These are phyloP conservation scores for Emmonsiellopsis sp. DNA, from an alignment of 2,329 filamentous ascomycete genomes.

Conservation along the genomic window DNA sequence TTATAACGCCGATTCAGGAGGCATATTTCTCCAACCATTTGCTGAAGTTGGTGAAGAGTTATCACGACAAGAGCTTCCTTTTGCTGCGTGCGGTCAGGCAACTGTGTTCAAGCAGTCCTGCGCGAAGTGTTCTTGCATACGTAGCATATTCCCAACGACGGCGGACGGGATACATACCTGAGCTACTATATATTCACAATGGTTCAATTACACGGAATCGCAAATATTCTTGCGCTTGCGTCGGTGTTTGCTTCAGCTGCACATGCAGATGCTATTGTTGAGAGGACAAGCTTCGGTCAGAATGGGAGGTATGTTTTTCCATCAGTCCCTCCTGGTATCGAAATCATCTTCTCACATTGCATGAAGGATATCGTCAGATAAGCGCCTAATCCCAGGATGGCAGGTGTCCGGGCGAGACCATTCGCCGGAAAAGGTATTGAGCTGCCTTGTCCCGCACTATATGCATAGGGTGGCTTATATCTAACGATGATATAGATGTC, in stretches of 20 bases:
- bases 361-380: slow-evolving; percentile 51
- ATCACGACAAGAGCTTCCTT: too few relatives aligned
- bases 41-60: too few relatives aligned
- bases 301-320: slow-evolving; percentile 45
- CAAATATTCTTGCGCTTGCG: slow-evolving; percentile 34
- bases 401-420: slow-evolving; percentile 46
- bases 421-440: slow-evolving; percentile 41
- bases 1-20: too few relatives aligned
- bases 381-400: slow-evolving; percentile 48
- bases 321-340: background rate
- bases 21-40: too few relatives aligned
- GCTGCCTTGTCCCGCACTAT: too few relatives aligned
- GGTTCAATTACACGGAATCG: slow-evolving; percentile 19
- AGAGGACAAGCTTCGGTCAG: slow-evolving; percentile 70
- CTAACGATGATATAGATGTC: slow-evolving; percentile 47
- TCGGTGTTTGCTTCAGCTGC: slow-evolving; percentile 41
- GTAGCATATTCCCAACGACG: background rate
- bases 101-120: too few relatives aligned
- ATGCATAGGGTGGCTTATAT: background rate
- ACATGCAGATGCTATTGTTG: slow-evolving; percentile 59
- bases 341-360: background rate
- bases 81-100: too few relatives aligned
- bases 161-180: slow-evolving; percentile 2
- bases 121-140: background rate
- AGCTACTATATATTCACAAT: slow-evolving; percentile 6